Evolutionary conservation across 2,329 filamentous ascomycete genomes (phyloP), one percentile per base, ranked within the genome.

Genomic region (Ceratocystis ficicola): DNA sequence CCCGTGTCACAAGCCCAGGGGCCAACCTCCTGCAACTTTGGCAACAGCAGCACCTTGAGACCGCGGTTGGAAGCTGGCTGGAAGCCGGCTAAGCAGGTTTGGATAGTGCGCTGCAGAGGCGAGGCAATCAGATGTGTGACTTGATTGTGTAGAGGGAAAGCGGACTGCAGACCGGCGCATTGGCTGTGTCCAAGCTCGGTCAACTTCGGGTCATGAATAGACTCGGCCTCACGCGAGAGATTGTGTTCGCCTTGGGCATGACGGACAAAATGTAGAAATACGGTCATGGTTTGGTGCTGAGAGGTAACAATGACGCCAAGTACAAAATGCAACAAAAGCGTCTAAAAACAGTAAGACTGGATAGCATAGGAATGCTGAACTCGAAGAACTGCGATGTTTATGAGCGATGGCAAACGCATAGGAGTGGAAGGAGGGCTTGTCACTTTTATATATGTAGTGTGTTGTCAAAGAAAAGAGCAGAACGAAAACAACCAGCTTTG

Each of bases 161-260:
- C 68, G 36, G 78, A 72, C 70, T 81, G 75, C 50, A 96, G 84
- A 17, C 75, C 73, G 30, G 75, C 77, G 77, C 90, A 95, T 80
- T 96, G 90, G 68, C 84, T 72, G 73, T 86, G 80, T 70, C 92
- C 92, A n/a, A 86, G 79, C 0, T 83, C 78, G 1, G 92, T 96
- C 65, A 96, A 82, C 67, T 83, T 78, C 1, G 92, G 91, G 72
- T 96, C 92, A n/a, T 74, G 85, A 50, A 95, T 78, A 68, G 77
- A 72, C 73, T 92, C 87, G 76, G 92, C 90, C 69, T 81, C 86
- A 30, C 78, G 71, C 69, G 72, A 79, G 72, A 94, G 82, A 75
- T 96, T 96, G 81, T 96, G 92, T 73, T 83, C 84, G 76, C 90
- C 91, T 76, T 90, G 80, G 12, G 86, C 87, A 74, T 90, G 87